phyloP scores from a whole-genome alignment of 2,329 filamentous ascomycete genomes.

The Incumbomyces delicatus region DNA sequence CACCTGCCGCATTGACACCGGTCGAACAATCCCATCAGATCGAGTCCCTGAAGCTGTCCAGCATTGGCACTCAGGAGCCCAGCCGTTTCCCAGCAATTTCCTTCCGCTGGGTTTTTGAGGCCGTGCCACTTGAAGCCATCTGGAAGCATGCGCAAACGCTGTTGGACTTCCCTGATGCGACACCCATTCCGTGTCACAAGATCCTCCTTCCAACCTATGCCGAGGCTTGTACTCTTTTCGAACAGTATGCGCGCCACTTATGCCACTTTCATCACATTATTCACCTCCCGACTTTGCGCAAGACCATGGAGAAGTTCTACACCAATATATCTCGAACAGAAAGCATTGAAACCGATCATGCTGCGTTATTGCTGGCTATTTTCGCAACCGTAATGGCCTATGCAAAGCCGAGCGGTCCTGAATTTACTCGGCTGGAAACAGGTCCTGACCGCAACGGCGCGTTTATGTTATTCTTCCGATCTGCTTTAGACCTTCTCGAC shows the following conservation, averaged over 20 bases:
- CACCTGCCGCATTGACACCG: not conserved
- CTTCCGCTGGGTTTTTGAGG: slow-evolving; percentile 2
- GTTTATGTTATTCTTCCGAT: slow-evolving; percentile 11
- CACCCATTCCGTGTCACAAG: not conserved
- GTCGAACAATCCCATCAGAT: slow-evolving; percentile 4
- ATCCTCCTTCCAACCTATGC: slow-evolving; percentile 23
- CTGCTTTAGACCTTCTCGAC: slow-evolving; percentile 14
- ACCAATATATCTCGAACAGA: slow-evolving; percentile 15
- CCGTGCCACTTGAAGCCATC: not conserved
- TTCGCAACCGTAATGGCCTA: slow-evolving; percentile 21
- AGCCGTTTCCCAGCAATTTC: not conserved
- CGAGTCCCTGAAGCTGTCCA: not conserved
- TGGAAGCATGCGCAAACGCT: not conserved
- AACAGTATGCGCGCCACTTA: slow-evolving; percentile 27
- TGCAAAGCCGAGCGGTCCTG: slow-evolving; percentile 16
- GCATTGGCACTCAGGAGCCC: not conserved
- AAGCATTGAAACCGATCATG: slow-evolving; percentile 20
- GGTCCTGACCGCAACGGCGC: slow-evolving; percentile 2
- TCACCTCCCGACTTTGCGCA: slow-evolving; percentile 21
- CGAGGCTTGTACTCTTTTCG: slow-evolving; percentile 24
- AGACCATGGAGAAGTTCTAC: slow-evolving; percentile 26
- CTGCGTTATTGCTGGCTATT: slow-evolving; percentile 29
- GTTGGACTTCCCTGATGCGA: not conserved
- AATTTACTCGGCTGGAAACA: not conserved
- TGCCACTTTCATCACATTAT: slow-evolving; percentile 30